Evolutionary conservation across 2,329 filamentous ascomycete species (phyloP), one percentile per base, ranked within the genome.

Genomic region (Trematosphaeria pertusa): DNA sequence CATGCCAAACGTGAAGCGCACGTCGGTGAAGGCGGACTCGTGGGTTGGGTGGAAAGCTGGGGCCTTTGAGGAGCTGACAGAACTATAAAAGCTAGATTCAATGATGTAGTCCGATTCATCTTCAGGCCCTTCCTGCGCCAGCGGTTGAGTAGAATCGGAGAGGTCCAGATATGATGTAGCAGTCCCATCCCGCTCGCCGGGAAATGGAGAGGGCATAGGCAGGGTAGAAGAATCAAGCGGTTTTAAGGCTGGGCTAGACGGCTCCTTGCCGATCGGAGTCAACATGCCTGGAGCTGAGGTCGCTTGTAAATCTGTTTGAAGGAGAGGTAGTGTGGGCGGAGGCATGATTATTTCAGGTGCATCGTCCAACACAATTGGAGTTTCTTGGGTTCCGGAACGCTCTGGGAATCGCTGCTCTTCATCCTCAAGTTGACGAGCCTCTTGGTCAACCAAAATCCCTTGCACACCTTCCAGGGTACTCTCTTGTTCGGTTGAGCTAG

Each of bases 201-300:
- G 70, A 35, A 73, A 73, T 0, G 70, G 70, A 2, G 70, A 73
- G 17, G 69, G 69, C 12, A 72, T 48, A n/a, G 70, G 69, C 2
- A 73, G 57, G 1, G 67, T 69, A 15, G 66, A 58, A 5, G 69
- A 71, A 22, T 69, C 66, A 9, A 69, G 49, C 0, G 70, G 69
- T 18, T 61, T 57, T 7, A 72, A 46, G 4, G 59, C 64, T 33
- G 69, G 69, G 46, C 67, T 72, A 22, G 52, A 54, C n/a, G 69
- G 69, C 45, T 68, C 65, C 45, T 46, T 56, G 22, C 63, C 66
- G 28, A 69, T 59, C 2, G 69, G 69, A 11, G 67, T 70, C 32
- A 65, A 43, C 24, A 65, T 15, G 6, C 57, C 63, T 10, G 52
- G 50, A 1, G 33, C n/a, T 3, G 22, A 17, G 28, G 50, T 12